phyloP scores from a whole-genome alignment of 1,284 basidiomycete species.

The Cryptococcus sp. region DNA sequence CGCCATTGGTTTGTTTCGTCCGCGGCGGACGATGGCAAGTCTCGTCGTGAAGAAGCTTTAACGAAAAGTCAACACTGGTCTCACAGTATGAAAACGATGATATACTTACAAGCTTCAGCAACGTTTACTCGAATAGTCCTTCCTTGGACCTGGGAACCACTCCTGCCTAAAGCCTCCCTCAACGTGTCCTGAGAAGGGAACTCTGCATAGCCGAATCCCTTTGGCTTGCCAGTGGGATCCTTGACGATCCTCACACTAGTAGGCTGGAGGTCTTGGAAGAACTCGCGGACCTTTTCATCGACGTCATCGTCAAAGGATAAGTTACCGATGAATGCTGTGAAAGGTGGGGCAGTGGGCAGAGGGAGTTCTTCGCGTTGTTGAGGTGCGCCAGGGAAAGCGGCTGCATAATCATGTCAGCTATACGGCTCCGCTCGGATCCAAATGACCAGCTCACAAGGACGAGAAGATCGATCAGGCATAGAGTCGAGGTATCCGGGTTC shows the following conservation, averaged over 20 bases:
- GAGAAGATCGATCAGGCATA: constrained; percentile 47
- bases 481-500: constrained; percentile 53
- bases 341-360: constrained; percentile 90
- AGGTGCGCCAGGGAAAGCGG: constrained; percentile 41
- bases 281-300: constrained; percentile 69
- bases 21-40: constrained; percentile 50
- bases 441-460: constrained; percentile 16
- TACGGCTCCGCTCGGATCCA: neutral
- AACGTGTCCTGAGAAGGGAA: constrained; percentile 80
- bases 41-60: constrained; percentile 34
- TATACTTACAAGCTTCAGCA: constrained; percentile 83
- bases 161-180: constrained; percentile 72
- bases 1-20: constrained; percentile 70
- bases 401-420: constrained; percentile 12
- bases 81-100: neutral
- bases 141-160: constrained; percentile 66
- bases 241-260: constrained; percentile 90
- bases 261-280: constrained; percentile 67
- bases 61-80: too few relatives aligned
- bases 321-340: constrained; percentile 95
- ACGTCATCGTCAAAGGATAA: constrained; percentile 91
- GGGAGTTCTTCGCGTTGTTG: constrained; percentile 86
- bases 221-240: constrained; percentile 86
- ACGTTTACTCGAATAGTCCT: constrained; percentile 87
- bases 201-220: constrained; percentile 98